These are phyloP conservation scores for Whalleya microplaca DNA, from an alignment of 2,329 filamentous ascomycete genomes.

Conservation along the genomic window DNA sequence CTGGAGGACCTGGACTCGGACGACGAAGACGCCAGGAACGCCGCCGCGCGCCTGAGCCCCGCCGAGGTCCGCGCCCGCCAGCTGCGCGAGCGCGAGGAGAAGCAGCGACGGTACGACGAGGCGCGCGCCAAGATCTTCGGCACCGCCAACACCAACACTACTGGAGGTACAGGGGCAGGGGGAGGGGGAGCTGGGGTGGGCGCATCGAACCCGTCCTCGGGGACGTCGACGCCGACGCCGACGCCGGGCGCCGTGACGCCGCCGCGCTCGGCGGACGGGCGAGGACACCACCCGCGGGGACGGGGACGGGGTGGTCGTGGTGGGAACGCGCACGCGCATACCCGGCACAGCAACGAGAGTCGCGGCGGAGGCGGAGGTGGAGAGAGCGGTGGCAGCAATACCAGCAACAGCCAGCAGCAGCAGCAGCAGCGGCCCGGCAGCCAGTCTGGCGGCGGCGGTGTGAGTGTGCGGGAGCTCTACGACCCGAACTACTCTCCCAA, in stretches of 20 bases:
- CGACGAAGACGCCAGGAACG: constrained; percentile 65
- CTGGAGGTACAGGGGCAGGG: not conserved
- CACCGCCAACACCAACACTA: constrained; percentile 3
- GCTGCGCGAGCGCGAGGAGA: constrained; percentile 81
- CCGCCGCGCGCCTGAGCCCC: constrained; percentile 66
- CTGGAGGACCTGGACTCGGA: not conserved
- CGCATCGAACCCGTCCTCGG: constrained; percentile 49
- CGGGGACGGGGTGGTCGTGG: constrained; percentile 48
- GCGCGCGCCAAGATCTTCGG: constrained; percentile 87
- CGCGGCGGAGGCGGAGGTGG: constrained; percentile 36
- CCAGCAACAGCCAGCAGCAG: constrained; percentile 33
- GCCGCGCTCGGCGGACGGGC: constrained; percentile 52
- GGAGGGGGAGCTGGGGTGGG: constrained; percentile 41
- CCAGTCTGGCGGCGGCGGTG: constrained; percentile 37
- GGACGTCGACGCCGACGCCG: constrained; percentile 58
- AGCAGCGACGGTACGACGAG: constrained; percentile 88
- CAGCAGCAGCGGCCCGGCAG: constrained; percentile 35
- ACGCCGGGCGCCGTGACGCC: constrained; percentile 59
- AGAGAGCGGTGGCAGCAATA: constrained; percentile 28
- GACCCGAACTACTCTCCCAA: constrained; percentile 75
- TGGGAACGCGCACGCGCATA: constrained; percentile 36
- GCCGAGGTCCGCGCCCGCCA: constrained; percentile 81
- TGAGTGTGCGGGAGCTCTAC: constrained; percentile 64
- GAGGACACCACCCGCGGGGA: constrained; percentile 43
- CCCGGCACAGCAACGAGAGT: too few relatives aligned